These are phyloP conservation scores for Pyrus bretschneideri DNA, from an alignment of 306 rosid genomes.

Conservation along the genomic window DNA sequence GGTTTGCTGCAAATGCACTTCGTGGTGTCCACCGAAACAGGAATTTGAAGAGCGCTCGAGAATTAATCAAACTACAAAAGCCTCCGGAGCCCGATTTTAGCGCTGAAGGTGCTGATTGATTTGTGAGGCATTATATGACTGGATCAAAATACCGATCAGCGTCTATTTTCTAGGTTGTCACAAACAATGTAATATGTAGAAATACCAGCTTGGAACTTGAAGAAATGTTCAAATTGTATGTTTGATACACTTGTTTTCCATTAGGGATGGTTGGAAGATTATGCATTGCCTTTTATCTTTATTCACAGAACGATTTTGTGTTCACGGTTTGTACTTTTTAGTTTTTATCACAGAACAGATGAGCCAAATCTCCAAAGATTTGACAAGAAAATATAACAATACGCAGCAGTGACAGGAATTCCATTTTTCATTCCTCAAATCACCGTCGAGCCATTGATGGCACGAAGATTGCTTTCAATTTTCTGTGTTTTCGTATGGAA, in stretches of 20 bases:
- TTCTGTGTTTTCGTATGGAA: constrained; percentile 23
- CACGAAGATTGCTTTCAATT: constrained; percentile 21
- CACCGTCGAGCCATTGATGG: constrained; percentile 14
- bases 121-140: constrained; percentile 16
- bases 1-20: constrained; percentile 88
- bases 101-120: constrained; percentile 69
- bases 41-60: constrained; percentile 73
- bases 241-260: not conserved
- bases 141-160: constrained; percentile 12
- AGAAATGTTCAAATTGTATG: constrained; percentile 10
- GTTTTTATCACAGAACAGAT: not conserved
- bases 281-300: not conserved
- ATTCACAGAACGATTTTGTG: not conserved
- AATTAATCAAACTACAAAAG: constrained; percentile 77
- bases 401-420: not conserved
- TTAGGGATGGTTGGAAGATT: not conserved
- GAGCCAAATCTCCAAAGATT: not conserved
- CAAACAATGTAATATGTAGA: constrained; percentile 24
- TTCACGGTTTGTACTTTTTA: not conserved
- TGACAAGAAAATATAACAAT: not conserved
- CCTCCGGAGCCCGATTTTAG: constrained; percentile 97
- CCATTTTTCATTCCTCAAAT: constrained; percentile 22
- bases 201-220: constrained; percentile 12
- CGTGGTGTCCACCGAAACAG: constrained; percentile 87
- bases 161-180: constrained; percentile 20